A percentile compares a stretch with the other conserved stretches of the same genome.
These are phyloP conservation scores for Podosphaera xanthii DNA, from an alignment of 2,329 filamentous ascomycete species.

Conservation along the genomic window DNA sequence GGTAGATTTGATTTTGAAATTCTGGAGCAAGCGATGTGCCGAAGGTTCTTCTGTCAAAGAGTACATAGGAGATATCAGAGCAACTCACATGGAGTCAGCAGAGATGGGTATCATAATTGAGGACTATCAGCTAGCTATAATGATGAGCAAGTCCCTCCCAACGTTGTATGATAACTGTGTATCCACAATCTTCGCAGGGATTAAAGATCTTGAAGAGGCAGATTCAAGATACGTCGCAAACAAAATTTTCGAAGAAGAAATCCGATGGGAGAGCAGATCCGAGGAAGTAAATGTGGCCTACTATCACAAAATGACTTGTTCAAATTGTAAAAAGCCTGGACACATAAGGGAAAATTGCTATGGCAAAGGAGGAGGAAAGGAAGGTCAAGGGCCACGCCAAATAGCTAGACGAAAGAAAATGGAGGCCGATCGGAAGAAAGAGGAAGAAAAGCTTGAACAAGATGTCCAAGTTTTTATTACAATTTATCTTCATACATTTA, in stretches of 20 bases:
- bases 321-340: neutral
- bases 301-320: neutral
- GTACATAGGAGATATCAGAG: neutral
- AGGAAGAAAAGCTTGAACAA: too few relatives aligned
- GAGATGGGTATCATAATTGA: too few relatives aligned
- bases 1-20: neutral
- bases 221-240: neutral
- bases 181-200: neutral
- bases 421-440: neutral
- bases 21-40: neutral
- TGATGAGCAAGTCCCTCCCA: neutral
- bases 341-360: neutral
- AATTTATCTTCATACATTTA: neutral
- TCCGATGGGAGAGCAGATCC: neutral
- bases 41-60: neutral
- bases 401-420: neutral
- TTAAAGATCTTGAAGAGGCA: neutral
- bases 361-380: neutral
- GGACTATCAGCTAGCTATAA: neutral
- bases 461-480: too few relatives aligned
- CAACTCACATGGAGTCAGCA: neutral
- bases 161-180: neutral
- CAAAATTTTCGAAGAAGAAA: too few relatives aligned
- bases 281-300: neutral
- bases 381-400: neutral